phyloP scores from a whole-genome alignment of 1,284 basidiomycete species.

The Xerocomus amazonicus region DNA sequence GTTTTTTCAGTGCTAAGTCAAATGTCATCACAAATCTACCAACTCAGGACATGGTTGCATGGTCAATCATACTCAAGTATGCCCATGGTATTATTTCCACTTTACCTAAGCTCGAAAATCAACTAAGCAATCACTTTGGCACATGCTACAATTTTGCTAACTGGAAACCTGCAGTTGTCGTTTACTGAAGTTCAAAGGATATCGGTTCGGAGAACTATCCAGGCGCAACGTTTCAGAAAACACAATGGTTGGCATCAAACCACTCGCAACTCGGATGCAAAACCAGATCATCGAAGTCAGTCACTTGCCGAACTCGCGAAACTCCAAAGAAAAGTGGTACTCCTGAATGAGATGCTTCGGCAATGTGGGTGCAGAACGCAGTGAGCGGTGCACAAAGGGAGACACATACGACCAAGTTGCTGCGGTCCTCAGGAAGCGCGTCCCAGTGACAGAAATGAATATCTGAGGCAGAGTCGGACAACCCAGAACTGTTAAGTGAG shows the following conservation, averaged over 20 bases:
- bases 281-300: constrained; percentile 90
- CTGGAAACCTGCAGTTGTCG: too few relatives aligned
- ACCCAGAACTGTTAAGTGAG: constrained; percentile 84
- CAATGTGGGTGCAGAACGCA: constrained; percentile 71
- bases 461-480: constrained; percentile 78
- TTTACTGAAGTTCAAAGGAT: constrained; percentile 93
- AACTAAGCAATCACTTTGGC: too few relatives aligned
- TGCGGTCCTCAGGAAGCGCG: constrained; percentile 77
- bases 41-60: too few relatives aligned
- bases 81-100: too few relatives aligned
- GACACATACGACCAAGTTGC: constrained; percentile 98
- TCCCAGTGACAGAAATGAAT: constrained; percentile 99
- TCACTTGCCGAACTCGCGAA: constrained; percentile 90
- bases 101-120: too few relatives aligned
- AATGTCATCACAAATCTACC: too few relatives aligned
- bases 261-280: constrained; percentile 72
- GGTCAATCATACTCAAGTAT: too few relatives aligned
- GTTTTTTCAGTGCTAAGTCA: too few relatives aligned
- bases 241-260: constrained; percentile 42
- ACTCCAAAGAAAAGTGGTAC: constrained; percentile 89
- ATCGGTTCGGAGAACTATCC: constrained; percentile 76
- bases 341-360: constrained; percentile 97
- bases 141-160: too few relatives aligned
- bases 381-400: constrained; percentile 78
- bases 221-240: constrained; percentile 44